Conservation (phyloP, 2,329 filamentous ascomycete genomes). For the Paracamarosporium sp. region DNA sequence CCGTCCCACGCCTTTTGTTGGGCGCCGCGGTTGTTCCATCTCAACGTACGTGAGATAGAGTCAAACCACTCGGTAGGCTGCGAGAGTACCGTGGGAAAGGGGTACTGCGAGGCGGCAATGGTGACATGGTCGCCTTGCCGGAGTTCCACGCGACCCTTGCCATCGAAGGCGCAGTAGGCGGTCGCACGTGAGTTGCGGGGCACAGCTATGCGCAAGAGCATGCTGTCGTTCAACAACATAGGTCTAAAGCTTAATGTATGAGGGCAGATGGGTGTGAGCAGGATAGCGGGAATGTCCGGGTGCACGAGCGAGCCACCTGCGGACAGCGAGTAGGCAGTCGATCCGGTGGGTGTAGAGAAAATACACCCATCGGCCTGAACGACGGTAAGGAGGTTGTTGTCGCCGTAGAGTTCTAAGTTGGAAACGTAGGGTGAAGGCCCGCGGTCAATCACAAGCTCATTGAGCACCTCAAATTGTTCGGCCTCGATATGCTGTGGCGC, state of each 20-base stretch:
- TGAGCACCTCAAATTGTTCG: constrained; percentile 97
- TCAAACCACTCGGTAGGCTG: constrained; percentile 96
- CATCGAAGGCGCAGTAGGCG: constrained; percentile 96
- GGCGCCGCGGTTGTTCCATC: constrained; percentile 94
- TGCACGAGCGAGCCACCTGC: constrained; percentile 95
- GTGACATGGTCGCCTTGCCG: constrained; percentile 94
- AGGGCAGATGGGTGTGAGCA: constrained; percentile 96
- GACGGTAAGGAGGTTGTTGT: constrained; percentile 92
- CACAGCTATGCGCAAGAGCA: constrained; percentile 87
- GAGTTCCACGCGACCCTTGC: constrained; percentile 93
- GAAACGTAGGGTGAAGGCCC: constrained; percentile 97
- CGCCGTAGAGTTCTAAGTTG: constrained; percentile 93
- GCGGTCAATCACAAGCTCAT: constrained; percentile 97
- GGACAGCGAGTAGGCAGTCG: constrained; percentile 92
- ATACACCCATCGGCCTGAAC: constrained; percentile 98
- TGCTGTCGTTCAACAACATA: constrained; percentile 95
- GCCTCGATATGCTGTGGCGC: constrained; percentile 77
- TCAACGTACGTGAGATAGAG: constrained; percentile 86
- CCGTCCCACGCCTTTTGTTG: constrained; percentile 83
- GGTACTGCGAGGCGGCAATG: constrained; percentile 93
- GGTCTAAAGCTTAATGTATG: constrained; percentile 96
- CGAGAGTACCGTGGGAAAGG: constrained; percentile 93
- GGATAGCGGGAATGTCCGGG: constrained; percentile 94
- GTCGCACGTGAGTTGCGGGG: constrained; percentile 86
- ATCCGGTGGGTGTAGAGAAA: constrained; percentile 91